These are phyloP conservation scores for Neurospora sp. DNA, from an alignment of 495 filamentous ascomycete species.

Conservation along the genomic window DNA sequence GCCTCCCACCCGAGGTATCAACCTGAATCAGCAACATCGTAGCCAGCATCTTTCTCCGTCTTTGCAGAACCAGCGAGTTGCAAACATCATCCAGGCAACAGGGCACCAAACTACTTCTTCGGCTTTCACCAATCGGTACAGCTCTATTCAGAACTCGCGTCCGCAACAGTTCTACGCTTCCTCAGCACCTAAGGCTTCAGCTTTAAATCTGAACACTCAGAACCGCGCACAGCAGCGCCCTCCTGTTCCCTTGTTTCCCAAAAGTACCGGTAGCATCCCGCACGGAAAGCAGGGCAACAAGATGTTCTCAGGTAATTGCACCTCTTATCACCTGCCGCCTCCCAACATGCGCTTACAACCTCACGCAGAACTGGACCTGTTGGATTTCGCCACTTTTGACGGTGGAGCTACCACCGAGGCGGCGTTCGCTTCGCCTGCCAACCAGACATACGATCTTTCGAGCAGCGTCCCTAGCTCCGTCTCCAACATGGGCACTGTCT, in stretches of 20 bases:
- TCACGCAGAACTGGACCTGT: constrained; percentile 37
- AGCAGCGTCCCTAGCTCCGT: constrained; percentile 30
- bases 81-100: constrained; percentile 48
- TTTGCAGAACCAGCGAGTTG: constrained; percentile 47
- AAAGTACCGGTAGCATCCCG: constrained; percentile 34
- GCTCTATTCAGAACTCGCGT: constrained; percentile 29
- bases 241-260: constrained; percentile 43
- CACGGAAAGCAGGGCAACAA: constrained; percentile 38
- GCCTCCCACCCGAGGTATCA: constrained; percentile 31
- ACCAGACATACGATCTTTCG: constrained; percentile 35
- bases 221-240: constrained; percentile 32
- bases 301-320: constrained; percentile 33
- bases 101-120: constrained; percentile 47
- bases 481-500: constrained; percentile 59
- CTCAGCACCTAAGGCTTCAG: constrained; percentile 38
- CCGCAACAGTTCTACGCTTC: constrained; percentile 43
- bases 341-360: constrained; percentile 26
- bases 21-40: constrained; percentile 30
- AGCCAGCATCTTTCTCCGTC: constrained; percentile 26
- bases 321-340: background rate
- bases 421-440: constrained; percentile 42
- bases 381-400: constrained; percentile 43
- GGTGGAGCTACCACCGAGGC: constrained; percentile 34
- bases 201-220: constrained; percentile 29
- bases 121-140: constrained; percentile 48